Evolutionary conservation across 306 rosid species (phyloP).

Genomic region (Cyamopsis tetragonoloba): DNA sequence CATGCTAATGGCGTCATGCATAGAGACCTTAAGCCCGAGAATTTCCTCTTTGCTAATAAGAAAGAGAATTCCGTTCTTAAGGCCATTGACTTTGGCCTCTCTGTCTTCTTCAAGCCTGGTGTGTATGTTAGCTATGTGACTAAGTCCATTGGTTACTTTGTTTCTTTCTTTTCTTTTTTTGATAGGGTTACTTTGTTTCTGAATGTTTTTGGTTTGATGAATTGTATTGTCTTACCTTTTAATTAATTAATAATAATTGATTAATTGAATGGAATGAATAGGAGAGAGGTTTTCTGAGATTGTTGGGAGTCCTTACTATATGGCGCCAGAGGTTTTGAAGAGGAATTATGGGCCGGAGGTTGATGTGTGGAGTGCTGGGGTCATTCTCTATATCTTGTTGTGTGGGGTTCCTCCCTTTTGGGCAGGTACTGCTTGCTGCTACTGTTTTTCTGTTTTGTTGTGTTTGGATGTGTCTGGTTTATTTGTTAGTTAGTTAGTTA

Average conservation of each 20-base stretch:
- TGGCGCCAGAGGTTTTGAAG: constrained; percentile 92
- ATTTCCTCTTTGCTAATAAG: constrained; percentile 71
- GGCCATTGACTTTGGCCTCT: constrained; percentile 83
- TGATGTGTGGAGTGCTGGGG: constrained; percentile 89
- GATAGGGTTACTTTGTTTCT: neutral
- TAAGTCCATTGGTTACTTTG: neutral
- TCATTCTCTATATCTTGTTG: constrained; percentile 71
- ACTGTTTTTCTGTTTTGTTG: neutral
- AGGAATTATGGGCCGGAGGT: constrained; percentile 82
- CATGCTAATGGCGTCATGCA: constrained; percentile 83
- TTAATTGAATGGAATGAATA: neutral
- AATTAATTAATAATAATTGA: neutral
- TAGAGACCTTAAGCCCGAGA: constrained; percentile 86
- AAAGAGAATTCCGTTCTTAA: constrained; percentile 76
- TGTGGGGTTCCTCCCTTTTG: constrained; percentile 95
- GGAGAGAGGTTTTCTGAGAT: constrained; percentile 80
- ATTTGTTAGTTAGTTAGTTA: too few relatives aligned
- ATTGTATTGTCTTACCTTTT: too few relatives aligned
- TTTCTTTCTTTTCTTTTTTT: neutral
- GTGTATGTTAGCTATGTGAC: neutral
- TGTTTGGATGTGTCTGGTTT: neutral
- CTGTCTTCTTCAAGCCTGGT: constrained; percentile 85
- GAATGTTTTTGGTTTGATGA: neutral
- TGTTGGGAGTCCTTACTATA: constrained; percentile 89
- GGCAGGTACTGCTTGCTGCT: constrained; percentile 54